Percentiles rank a stretch among this genome's conserved stretches.
Evolutionary conservation across 257 asterid species (phyloP).

Genomic region (Pogostemon cablin): DNA sequence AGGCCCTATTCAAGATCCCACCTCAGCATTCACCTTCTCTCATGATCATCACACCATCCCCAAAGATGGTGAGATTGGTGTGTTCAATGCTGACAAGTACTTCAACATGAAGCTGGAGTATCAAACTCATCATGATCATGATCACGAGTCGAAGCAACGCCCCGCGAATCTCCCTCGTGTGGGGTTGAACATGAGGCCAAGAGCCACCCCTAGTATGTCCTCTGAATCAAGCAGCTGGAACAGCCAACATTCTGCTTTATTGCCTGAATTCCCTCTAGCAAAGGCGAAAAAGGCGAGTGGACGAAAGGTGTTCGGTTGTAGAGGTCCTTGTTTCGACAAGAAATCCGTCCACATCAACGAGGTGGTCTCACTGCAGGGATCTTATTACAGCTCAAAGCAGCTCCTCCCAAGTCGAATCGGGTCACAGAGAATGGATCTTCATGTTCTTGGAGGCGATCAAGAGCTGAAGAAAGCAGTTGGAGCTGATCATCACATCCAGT

Average conservation of each 20-base stretch:
- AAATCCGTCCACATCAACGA: slow-evolving; percentile 39
- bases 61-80: slow-evolving; percentile 58
- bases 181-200: slow-evolving; percentile 22
- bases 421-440: slow-evolving; percentile 33
- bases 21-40: slow-evolving; percentile 46
- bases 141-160: too few relatives aligned
- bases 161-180: too few relatives aligned
- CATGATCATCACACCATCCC: slow-evolving; percentile 26
- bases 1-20: slow-evolving; percentile 51
- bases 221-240: slow-evolving; percentile 63
- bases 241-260: slow-evolving; percentile 45
- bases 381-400: slow-evolving; percentile 27
- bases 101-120: slow-evolving; percentile 69
- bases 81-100: slow-evolving; percentile 81
- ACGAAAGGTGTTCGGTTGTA: slow-evolving; percentile 49
- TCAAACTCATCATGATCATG: slow-evolving; percentile 9
- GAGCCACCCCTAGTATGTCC: slow-evolving; percentile 44
- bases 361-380: slow-evolving; percentile 25
- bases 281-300: slow-evolving; percentile 49
- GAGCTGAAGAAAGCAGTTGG: slow-evolving; percentile 5
- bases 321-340: slow-evolving; percentile 60
- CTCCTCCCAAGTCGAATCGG: slow-evolving; percentile 30
- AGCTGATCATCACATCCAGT: not conserved
- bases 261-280: slow-evolving; percentile 31
- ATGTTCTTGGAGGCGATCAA: not conserved